These are phyloP conservation scores for Desmodesmus armatus DNA, from an alignment of 139 green algal species.

Conservation along the genomic window DNA sequence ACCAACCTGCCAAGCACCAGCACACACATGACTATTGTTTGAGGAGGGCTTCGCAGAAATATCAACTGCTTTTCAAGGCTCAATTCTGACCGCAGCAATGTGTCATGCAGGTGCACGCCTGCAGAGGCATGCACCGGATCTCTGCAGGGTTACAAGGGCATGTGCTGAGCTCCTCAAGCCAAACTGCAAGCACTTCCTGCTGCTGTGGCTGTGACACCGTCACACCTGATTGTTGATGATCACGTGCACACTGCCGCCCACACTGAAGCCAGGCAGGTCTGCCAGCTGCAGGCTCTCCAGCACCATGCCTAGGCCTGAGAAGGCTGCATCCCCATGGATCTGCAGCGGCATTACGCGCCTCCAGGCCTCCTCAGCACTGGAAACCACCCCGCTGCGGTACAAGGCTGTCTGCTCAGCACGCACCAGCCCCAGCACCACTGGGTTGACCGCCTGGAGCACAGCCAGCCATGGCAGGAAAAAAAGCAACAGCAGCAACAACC, in stretches of 20 bases:
- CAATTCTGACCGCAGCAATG: too few species aligned
- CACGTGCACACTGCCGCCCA: constrained; percentile 82
- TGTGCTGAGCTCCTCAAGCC: too few species aligned
- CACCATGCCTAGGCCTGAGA: constrained; percentile 75
- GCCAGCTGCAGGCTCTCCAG: constrained; percentile 71
- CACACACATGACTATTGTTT: too few species aligned
- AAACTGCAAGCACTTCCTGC: too few species aligned
- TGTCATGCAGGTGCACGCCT: too few species aligned
- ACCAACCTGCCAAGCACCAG: constrained; percentile 65
- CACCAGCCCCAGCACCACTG: constrained; percentile 84
- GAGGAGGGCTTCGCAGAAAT: too few species aligned
- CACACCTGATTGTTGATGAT: constrained; percentile 88
- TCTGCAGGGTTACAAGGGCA: too few species aligned
- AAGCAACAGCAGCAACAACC: neutral
- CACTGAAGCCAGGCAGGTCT: constrained; percentile 71
- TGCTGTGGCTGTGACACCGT: neutral
- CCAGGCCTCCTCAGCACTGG: neutral
- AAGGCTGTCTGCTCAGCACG: constrained; percentile 70
- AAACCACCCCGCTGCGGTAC: neutral
- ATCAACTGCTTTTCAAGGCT: too few species aligned
- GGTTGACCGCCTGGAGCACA: constrained; percentile 55
- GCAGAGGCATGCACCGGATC: too few species aligned
- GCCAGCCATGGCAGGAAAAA: neutral
- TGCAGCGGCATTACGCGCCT: constrained; percentile 62
- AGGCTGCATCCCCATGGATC: constrained; percentile 82